Evolutionary conservation across 2,329 filamentous ascomycete species (phyloP), one percentile per base, ranked within the genome.

Genomic region (Stachybotrys elegans): DNA sequence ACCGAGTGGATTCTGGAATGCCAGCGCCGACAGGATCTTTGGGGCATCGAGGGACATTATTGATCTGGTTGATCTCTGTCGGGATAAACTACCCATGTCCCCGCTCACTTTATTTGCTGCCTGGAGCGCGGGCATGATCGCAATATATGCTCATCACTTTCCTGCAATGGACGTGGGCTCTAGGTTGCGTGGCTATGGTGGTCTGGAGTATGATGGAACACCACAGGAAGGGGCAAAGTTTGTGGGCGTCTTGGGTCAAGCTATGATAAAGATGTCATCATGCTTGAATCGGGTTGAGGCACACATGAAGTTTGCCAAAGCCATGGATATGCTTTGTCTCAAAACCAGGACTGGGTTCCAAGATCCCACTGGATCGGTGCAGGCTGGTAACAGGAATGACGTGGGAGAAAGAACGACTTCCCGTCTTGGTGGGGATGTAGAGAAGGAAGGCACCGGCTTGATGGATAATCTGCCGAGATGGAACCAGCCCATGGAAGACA

Each of bases 121-220:
- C 31, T 88, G 83, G 70, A 78, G 76, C 11, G 81, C 83, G 1
- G 76, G 78, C 0, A 84, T 86, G 53, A 72, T 79, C 14, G 80
- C 81, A 25, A 70, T 86, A 3, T 88, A 88, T 57, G 79, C 78
- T 11, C 70, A 73, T 36, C 78, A 82, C 54, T 88, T 88, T 45
- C 81, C 81, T 0, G 74, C 78, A 45, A 86, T 88, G 80, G 84
- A 88, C 52, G 69, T 16, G n/a, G n/a, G n/a, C n/a, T n/a, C 68
- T 1, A 65, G 76, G 11, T 63, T 42, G 25, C 35, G n/a, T n/a
- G n/a, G n/a, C n/a, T n/a, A n/a, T n/a, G n/a, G n/a, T n/a, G n/a
- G 42, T 20, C 34, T 27, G 34, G 45, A 42, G 22, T n/a, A n/a
- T n/a, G n/a, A n/a, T n/a, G n/a, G n/a, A n/a, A n/a, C n/a, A n/a